Evolutionary conservation across 2,329 filamentous ascomycete genomes (phyloP).

Genomic region (Alternaria postmessia): DNA sequence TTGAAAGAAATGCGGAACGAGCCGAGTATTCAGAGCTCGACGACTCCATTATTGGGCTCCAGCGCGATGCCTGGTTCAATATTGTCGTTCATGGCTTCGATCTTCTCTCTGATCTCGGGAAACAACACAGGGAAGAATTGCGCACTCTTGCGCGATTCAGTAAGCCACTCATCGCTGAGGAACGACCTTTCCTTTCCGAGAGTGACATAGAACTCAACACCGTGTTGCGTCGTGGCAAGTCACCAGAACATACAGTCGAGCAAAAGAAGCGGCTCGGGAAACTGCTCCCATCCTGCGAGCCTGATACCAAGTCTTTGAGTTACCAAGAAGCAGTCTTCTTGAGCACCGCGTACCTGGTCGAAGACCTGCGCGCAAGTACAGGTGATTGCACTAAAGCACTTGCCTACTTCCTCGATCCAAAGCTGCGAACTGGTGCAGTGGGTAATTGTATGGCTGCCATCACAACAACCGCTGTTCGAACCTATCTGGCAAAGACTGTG

Average conservation of each 20-base stretch:
- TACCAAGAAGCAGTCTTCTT: conserved; percentile 94
- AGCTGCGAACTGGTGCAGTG: conserved; percentile 69
- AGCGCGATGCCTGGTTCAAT: conserved; percentile 98
- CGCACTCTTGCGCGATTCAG: conserved; percentile 87
- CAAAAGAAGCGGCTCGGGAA: conserved; percentile 81
- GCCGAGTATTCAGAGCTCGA: conserved; percentile 68
- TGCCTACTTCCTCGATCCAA: conserved; percentile 93
- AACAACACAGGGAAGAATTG: conserved; percentile 77
- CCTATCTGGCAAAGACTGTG: conserved; percentile 80
- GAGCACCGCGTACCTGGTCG: conserved; percentile 87
- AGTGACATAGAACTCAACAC: conserved; percentile 98
- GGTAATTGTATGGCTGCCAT: conserved; percentile 70
- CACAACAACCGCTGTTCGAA: conserved; percentile 74
- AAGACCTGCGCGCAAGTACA: conserved; percentile 82
- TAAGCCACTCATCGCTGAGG: conserved; percentile 84
- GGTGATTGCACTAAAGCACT: conserved; percentile 91
- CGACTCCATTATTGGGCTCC: conserved; percentile 67
- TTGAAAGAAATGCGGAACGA: conserved; percentile 62
- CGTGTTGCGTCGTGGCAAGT: conserved; percentile 85
- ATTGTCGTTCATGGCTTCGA: conserved; percentile 93
- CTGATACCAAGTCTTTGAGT: conserved; percentile 81
- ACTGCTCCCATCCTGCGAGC: conserved; percentile 77
- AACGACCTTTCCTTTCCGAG: conserved; percentile 87
- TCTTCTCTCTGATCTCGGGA: conserved; percentile 74
- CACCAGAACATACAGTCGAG: conserved; percentile 75